Percentiles rank a stretch among this genome's conserved stretches.
phyloP scores from a whole-genome alignment of 2,329 filamentous ascomycete genomes.

The Xylaria sp. region DNA sequence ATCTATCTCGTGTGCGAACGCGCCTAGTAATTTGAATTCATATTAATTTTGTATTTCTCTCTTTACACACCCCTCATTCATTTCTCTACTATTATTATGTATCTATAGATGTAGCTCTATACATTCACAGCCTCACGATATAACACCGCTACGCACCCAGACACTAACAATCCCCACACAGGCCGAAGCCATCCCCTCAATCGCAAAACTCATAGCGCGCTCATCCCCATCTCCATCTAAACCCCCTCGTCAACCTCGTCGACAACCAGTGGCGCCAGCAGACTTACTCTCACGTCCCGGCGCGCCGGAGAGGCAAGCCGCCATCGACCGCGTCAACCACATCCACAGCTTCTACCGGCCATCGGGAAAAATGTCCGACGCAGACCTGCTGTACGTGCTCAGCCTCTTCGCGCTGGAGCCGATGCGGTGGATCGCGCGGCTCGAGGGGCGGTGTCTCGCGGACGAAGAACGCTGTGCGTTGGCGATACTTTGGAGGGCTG shows the following conservation, averaged over 20 bases:
- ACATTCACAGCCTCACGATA: not conserved
- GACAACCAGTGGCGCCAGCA: not conserved
- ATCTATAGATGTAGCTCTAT: not conserved
- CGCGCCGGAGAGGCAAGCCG: slow-evolving; percentile 4
- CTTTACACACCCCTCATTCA: not conserved
- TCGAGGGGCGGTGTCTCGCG: slow-evolving; percentile 26
- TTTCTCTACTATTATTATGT: not conserved
- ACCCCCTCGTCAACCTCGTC: not conserved
- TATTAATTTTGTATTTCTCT: not conserved
- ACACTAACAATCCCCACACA: not conserved
- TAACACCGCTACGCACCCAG: too few relatives aligned
- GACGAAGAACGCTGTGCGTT: slow-evolving; percentile 29
- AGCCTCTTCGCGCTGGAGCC: slow-evolving; percentile 25
- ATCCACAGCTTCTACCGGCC: slow-evolving; percentile 34
- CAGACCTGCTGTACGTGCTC: slow-evolving; percentile 35
- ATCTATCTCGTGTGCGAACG: not conserved
- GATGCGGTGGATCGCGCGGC: slow-evolving; percentile 22
- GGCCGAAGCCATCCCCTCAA: slow-evolving; percentile 33
- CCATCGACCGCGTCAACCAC: slow-evolving; percentile 31
- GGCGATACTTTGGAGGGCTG: slow-evolving; percentile 28
- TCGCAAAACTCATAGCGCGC: slow-evolving; percentile 29
- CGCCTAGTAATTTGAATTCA: not conserved
- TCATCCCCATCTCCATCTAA: not conserved
- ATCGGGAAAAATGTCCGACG: slow-evolving; percentile 33
- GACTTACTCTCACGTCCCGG: slow-evolving; percentile 22